Evolutionary conservation across 805 yeast genomes (phyloP).

Genomic region (Aciculoconidium aculeatum): DNA sequence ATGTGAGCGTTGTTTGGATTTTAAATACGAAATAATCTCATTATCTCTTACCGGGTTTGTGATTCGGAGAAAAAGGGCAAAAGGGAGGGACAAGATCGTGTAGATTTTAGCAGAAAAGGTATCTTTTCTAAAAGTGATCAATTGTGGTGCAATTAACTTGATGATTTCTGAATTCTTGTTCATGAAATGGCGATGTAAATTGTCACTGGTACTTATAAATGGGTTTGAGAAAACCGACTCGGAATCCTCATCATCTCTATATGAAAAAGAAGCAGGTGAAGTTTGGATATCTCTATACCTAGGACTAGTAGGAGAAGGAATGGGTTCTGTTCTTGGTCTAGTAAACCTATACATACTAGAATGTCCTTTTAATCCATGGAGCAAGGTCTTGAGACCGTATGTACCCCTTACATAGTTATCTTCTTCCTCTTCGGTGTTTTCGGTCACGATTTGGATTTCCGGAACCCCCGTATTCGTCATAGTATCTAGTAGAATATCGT

Average conservation of each 20-base stretch:
- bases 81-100: slow-evolving; percentile 16
- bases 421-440: slow-evolving; percentile 4
- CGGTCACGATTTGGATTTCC: slow-evolving; percentile 4
- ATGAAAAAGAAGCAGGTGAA: no score
- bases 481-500: slow-evolving; percentile 17
- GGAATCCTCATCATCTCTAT: slow-evolving; percentile 3
- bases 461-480: slow-evolving; percentile 1
- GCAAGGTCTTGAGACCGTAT: no score
- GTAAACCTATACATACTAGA: no score
- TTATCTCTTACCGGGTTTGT: slow-evolving; percentile 30
- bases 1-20: not conserved
- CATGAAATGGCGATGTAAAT: no score
- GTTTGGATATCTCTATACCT: no score
- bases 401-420: no score
- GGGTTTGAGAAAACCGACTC: no score
- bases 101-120: slow-evolving; percentile 10
- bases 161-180: slow-evolving; percentile 1
- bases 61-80: slow-evolving; percentile 19
- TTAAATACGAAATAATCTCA: slow-evolving; percentile 4
- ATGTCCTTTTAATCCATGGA: no score
- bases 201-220: no score
- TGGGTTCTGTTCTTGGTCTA: no score
- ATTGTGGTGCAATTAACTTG: slow-evolving; percentile 13
- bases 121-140: slow-evolving; percentile 9
- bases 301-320: no score